Percentiles rank a stretch among this genome's conserved stretches.
These are phyloP conservation scores for Pythium guiyangense DNA, from an alignment of 352 stramenopile species.

Conservation along the genomic window DNA sequence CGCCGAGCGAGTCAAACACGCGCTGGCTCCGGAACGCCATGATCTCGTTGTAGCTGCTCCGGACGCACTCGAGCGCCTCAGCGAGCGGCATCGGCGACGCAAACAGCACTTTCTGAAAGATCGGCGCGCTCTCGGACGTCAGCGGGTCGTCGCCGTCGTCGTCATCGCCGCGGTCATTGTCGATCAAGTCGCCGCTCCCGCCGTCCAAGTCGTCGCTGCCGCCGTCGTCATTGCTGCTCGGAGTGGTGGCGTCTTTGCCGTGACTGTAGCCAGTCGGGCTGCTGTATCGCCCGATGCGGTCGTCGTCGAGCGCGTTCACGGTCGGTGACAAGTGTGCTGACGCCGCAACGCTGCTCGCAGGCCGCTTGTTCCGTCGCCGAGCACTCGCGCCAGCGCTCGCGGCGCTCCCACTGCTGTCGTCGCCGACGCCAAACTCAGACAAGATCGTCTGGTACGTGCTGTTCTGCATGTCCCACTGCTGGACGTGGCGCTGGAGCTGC, in stretches of 20 bases:
- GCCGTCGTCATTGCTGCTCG: neutral
- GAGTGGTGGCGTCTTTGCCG: no score
- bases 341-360: neutral
- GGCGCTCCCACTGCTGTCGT: neutral
- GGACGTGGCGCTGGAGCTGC: slow-evolving; percentile 27
- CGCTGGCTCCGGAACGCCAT: slow-evolving; percentile 41
- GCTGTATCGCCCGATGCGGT: no score
- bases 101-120: slow-evolving; percentile 56
- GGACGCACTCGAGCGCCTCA: slow-evolving; percentile 41
- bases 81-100: slow-evolving; percentile 25
- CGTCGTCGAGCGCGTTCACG: neutral
- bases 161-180: no score
- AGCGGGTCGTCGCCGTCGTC: slow-evolving; percentile 8
- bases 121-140: slow-evolving; percentile 17
- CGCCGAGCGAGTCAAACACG: slow-evolving; percentile 38
- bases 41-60: slow-evolving; percentile 57
- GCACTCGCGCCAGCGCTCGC: neutral
- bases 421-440: slow-evolving; percentile 24
- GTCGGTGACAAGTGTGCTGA: neutral
- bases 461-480: slow-evolving; percentile 43
- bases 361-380: neutral
- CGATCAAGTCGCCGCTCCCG: slow-evolving; percentile 1
- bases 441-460: slow-evolving; percentile 53
- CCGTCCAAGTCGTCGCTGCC: neutral
- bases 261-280: no score